Percentiles rank a stretch among this genome's conserved stretches.
Evolutionary conservation across 2,329 filamentous ascomycete genomes (phyloP).

Genomic region (Penicillium sp.): DNA sequence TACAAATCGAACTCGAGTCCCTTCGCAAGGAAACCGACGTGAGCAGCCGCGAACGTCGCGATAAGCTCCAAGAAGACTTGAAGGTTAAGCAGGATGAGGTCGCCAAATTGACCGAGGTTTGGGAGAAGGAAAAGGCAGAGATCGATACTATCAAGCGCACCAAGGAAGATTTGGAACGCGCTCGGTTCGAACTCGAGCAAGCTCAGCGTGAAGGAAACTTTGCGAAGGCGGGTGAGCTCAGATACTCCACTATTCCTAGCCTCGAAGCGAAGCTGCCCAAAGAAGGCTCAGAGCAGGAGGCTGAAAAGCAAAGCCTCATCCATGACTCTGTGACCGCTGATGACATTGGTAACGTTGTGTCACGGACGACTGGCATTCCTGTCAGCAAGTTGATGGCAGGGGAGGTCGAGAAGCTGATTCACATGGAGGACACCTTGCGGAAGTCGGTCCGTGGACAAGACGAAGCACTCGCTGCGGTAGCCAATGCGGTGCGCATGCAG

Average conservation of each 20-base stretch:
- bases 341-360: constrained; percentile 91
- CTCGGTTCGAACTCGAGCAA: constrained; percentile 80
- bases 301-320: constrained; percentile 64
- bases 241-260: constrained; percentile 82
- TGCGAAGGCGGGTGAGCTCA: constrained; percentile 82
- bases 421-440: constrained; percentile 89
- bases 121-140: constrained; percentile 86
- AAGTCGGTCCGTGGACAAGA: constrained; percentile 89
- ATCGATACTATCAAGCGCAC: constrained; percentile 84
- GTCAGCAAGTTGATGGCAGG: constrained; percentile 89
- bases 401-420: constrained; percentile 90
- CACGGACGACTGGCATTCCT: constrained; percentile 87
- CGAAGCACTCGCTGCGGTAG: constrained; percentile 85
- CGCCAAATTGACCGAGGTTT: constrained; percentile 72
- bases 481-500: constrained; percentile 91
- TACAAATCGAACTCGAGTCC: constrained; percentile 95
- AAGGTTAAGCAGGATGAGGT: constrained; percentile 77
- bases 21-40: constrained; percentile 92
- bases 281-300: constrained; percentile 60
- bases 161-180: constrained; percentile 85
- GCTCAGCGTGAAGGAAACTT: constrained; percentile 89
- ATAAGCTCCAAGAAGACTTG: constrained; percentile 78
- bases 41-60: constrained; percentile 80
- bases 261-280: constrained; percentile 78
- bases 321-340: constrained; percentile 95